Evolutionary conservation across 768 basidiomycete genomes (phyloP).

Genomic region (Auricularia heimuer): DNA sequence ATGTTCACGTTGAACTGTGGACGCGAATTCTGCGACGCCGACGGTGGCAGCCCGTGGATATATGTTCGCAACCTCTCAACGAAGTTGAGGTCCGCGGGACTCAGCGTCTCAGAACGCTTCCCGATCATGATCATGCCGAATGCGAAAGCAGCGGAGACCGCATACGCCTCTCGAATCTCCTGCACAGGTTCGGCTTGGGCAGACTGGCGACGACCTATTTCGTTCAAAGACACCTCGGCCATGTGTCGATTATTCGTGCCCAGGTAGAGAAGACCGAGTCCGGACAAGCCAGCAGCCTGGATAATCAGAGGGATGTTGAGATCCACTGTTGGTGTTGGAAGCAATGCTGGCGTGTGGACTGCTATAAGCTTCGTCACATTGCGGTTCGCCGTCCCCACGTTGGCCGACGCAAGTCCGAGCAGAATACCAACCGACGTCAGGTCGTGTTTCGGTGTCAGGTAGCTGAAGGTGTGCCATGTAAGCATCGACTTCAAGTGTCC

Average conservation of each 20-base stretch:
- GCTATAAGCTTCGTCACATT: slow-evolving; percentile 87
- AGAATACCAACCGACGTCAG: slow-evolving; percentile 89
- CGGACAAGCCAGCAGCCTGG: slow-evolving; percentile 79
- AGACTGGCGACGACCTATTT: slow-evolving; percentile 71
- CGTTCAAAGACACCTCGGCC: slow-evolving; percentile 84
- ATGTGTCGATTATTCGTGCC: slow-evolving; percentile 82
- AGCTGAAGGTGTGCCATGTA: slow-evolving; percentile 92
- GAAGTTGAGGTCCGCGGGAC: slow-evolving; percentile 66
- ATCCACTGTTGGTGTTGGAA: slow-evolving; percentile 78
- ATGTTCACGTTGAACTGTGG: slow-evolving; percentile 73
- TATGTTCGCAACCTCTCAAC: slow-evolving; percentile 62
- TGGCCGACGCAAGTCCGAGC: slow-evolving; percentile 86
- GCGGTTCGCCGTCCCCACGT: slow-evolving; percentile 73
- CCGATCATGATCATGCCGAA: slow-evolving; percentile 98
- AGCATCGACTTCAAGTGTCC: slow-evolving; percentile 85
- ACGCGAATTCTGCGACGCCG: slow-evolving; percentile 20
- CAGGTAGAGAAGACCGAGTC: slow-evolving; percentile 82
- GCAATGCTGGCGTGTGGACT: slow-evolving; percentile 85
- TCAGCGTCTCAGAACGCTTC: slow-evolving; percentile 27
- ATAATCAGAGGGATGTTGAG: slow-evolving; percentile 85
- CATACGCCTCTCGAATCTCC: slow-evolving; percentile 88
- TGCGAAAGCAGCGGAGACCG: slow-evolving; percentile 76
- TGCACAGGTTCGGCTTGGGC: slow-evolving; percentile 75
- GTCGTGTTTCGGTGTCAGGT: slow-evolving; percentile 93
- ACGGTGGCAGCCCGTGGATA: slow-evolving; percentile 60